Base-by-base conservation (phyloP, 805 yeast species). In the Starmerella powellii region DNA sequence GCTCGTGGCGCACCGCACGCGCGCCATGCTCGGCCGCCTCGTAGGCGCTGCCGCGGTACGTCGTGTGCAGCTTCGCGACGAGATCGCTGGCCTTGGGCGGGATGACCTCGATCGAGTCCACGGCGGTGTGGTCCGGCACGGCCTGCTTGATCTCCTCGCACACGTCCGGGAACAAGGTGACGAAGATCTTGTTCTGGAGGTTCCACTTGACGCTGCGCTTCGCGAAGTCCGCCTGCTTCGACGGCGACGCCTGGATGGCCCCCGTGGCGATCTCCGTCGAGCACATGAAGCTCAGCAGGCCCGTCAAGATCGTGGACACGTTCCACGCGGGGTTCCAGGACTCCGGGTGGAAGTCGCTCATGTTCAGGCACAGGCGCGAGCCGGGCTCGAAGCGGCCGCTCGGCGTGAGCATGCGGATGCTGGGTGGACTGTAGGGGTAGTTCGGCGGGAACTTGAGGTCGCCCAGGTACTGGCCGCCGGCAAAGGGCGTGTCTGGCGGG, bases 291-390 rank as follows among this genome's bases (percentile, higher is more conserved):
- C 93, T 81, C 51, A 85, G 65, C 32, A 85, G 62, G 0, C 94
- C 95, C 8, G 77, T 81, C 52, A 85, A 66, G n/a, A 85, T 85
- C 0, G 94, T 84, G 15, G 82, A 67, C 16, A 84, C 94, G 35
- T 85, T 77, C 95, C 95, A 85, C 12, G 91, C 84, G 2, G 95
- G 94, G 59, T 85, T 85, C 95, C 95, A 85, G 1, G 79, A 66
- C 58, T 84, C 91, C 4, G 93, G 94, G 54, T 85, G 95, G 61
- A 73, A 85, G 61, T 85, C 95, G 58, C 87, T 78, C 85, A 85
- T 84, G 17, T 82, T 75, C 34, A 85, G 65, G 63, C 95, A 85
- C 31, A 85, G 67, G 41, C 93, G 67, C 3, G 86, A 74, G 57
- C 81, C 80, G 39, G 82, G 74, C 47, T 75, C 73, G 56, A 85